These are phyloP conservation scores for Fusarium protoensiforme DNA, from an alignment of 2,329 filamentous ascomycete species.

Conservation along the genomic window DNA sequence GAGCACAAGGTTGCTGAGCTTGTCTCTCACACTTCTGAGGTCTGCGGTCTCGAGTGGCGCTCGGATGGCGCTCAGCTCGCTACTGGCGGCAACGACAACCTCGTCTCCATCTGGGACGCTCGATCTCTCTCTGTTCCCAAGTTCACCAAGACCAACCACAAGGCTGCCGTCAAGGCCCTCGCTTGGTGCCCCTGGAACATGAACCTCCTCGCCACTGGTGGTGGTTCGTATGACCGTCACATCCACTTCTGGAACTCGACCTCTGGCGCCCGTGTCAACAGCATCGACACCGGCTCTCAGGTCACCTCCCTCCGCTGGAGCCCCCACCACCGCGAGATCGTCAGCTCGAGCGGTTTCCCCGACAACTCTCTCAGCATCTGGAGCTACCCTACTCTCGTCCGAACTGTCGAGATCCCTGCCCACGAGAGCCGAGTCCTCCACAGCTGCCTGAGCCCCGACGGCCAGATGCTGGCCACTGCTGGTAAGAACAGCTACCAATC, in stretches of 20 bases:
- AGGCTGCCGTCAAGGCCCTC: slow-evolving; percentile 96
- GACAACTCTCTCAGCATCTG: slow-evolving; percentile 99
- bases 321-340: slow-evolving; percentile 96
- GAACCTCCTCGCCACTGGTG: slow-evolving; percentile 95
- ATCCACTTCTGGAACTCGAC: slow-evolving; percentile 99
- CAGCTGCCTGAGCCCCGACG: slow-evolving; percentile 96
- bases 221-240: slow-evolving; percentile 94
- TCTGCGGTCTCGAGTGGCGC: slow-evolving; percentile 98
- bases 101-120: slow-evolving; percentile 99
- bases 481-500: slow-evolving; percentile 59
- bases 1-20: slow-evolving; percentile 99
- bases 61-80: slow-evolving; percentile 96
- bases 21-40: slow-evolving; percentile 95
- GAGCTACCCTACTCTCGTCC: slow-evolving; percentile 97
- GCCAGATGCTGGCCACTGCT: slow-evolving; percentile 96
- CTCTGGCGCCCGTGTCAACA: slow-evolving; percentile 96
- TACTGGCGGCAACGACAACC: slow-evolving; percentile 97
- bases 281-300: slow-evolving; percentile 97
- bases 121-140: slow-evolving; percentile 93
- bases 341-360: slow-evolving; percentile 97
- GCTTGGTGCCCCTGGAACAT: slow-evolving; percentile 99
- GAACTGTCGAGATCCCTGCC: slow-evolving; percentile 97
- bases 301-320: slow-evolving; percentile 97
- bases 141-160: slow-evolving; percentile 99
- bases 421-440: slow-evolving; percentile 97